Evolutionary conservation across 2,329 filamentous ascomycete genomes (phyloP).

Genomic region (Aureobasidium sp.): DNA sequence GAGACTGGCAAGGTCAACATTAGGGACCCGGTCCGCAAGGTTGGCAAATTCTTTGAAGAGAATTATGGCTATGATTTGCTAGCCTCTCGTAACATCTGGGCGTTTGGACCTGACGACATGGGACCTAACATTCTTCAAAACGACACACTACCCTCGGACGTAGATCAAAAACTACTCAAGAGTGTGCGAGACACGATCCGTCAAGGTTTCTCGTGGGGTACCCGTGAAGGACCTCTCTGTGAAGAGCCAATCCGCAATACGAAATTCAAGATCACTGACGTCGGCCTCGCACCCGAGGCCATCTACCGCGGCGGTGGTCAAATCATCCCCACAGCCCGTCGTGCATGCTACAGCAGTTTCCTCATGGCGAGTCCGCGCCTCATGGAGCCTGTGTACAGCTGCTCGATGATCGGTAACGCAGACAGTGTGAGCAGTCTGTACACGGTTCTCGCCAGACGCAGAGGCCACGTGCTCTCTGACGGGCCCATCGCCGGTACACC

Average conservation of each 20-base stretch:
- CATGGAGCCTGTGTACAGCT: conserved; percentile 93
- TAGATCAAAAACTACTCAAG: conserved; percentile 84
- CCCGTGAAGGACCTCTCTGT: conserved; percentile 88
- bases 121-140: conserved; percentile 95
- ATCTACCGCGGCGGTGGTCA: conserved; percentile 95
- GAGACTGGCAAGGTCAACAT: conserved; percentile 86
- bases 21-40: conserved; percentile 84
- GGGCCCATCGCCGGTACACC: conserved; percentile 90
- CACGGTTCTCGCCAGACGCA: conserved; percentile 78
- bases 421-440: conserved; percentile 85
- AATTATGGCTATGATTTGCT: conserved; percentile 96
- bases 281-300: conserved; percentile 76
- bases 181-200: conserved; percentile 86
- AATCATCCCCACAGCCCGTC: conserved; percentile 89
- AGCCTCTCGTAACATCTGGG: conserved; percentile 93
- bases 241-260: conserved; percentile 99
- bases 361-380: conserved; percentile 92
- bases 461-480: conserved; percentile 91
- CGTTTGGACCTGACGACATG: conserved; percentile 91
- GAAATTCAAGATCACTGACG: conserved; percentile 93
- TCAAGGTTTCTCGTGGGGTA: conserved; percentile 95
- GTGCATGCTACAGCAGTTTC: conserved; percentile 93
- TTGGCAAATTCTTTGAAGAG: conserved; percentile 94
- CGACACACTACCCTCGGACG: conserved; percentile 87
- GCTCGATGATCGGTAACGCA: conserved; percentile 86